Percentiles rank a stretch among this genome's conserved stretches.
These are phyloP conservation scores for Tulasnella calospora DNA, from an alignment of 768 basidiomycete genomes.

Conservation along the genomic window DNA sequence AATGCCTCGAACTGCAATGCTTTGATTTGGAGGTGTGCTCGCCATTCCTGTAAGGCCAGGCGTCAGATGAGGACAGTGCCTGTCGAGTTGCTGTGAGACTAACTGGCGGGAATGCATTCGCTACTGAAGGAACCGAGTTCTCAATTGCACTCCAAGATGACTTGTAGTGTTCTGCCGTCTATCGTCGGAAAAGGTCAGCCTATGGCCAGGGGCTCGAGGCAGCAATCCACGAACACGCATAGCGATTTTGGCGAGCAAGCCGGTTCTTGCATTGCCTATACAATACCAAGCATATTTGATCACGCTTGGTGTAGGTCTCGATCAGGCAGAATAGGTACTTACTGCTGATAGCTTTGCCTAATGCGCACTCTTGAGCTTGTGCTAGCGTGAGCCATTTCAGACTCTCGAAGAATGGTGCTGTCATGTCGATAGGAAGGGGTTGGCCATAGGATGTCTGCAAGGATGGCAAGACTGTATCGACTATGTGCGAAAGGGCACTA, in stretches of 20 bases:
- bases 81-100: background rate
- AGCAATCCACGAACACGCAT: constrained; percentile 47
- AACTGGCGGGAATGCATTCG: constrained; percentile 32
- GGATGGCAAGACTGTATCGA: constrained; percentile 50
- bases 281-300: background rate
- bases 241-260: constrained; percentile 75
- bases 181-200: background rate
- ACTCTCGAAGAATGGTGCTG: constrained; percentile 52
- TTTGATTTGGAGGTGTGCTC: constrained; percentile 78
- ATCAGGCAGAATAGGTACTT: constrained; percentile 44
- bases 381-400: constrained; percentile 79
- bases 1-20: constrained; percentile 81
- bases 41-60: constrained; percentile 56
- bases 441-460: constrained; percentile 42
- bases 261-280: constrained; percentile 69
- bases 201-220: background rate
- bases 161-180: constrained; percentile 64
- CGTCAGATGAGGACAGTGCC: background rate
- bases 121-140: constrained; percentile 32
- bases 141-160: constrained; percentile 39
- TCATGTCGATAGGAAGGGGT: constrained; percentile 62
- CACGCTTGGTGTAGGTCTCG: background rate
- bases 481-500: constrained; percentile 62
- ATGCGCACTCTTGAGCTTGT: constrained; percentile 94
- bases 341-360: constrained; percentile 77